Percentiles rank a stretch among this genome's conserved stretches.
phyloP scores from a whole-genome alignment of 805 yeast species.

The Torulaspora maleeae region DNA sequence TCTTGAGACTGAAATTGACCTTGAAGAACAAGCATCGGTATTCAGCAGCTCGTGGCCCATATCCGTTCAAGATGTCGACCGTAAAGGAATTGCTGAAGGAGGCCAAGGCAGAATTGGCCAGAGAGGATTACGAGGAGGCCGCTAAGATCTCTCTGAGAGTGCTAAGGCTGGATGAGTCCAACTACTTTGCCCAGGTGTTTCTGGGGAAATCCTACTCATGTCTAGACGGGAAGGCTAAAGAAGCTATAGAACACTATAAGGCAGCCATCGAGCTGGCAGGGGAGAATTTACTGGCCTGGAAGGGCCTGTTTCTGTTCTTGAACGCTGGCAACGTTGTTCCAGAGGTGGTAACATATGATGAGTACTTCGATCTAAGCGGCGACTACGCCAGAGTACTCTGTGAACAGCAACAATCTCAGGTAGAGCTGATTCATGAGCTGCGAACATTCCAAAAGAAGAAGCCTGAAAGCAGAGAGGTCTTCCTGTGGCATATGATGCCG shows the following conservation, averaged over 20 bases:
- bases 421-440: slow-evolving; percentile 48
- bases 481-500: slow-evolving; percentile 50
- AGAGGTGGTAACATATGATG: slow-evolving; percentile 39
- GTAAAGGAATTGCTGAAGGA: slow-evolving; percentile 41
- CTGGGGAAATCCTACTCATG: slow-evolving; percentile 64
- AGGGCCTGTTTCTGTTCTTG: slow-evolving; percentile 57
- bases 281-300: slow-evolving; percentile 65
- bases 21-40: neutral
- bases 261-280: slow-evolving; percentile 50
- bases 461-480: slow-evolving; percentile 42
- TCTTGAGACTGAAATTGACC: neutral
- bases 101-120: slow-evolving; percentile 49
- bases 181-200: slow-evolving; percentile 65
- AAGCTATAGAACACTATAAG: slow-evolving; percentile 36
- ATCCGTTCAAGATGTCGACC: slow-evolving; percentile 27
- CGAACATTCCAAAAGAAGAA: slow-evolving; percentile 42
- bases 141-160: slow-evolving; percentile 52
- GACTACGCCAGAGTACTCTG: slow-evolving; percentile 41
- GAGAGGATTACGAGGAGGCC: slow-evolving; percentile 59
- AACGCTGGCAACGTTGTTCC: slow-evolving; percentile 28
- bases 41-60: neutral
- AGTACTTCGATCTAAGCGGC: slow-evolving; percentile 43
- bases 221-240: slow-evolving; percentile 32
- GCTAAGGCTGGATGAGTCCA: slow-evolving; percentile 49
- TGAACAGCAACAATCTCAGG: slow-evolving; percentile 42